Percentiles rank a stretch among this genome's conserved stretches.
Conservation (phyloP, 139 green algal species). For the Limnomonas spitsbergensis region DNA sequence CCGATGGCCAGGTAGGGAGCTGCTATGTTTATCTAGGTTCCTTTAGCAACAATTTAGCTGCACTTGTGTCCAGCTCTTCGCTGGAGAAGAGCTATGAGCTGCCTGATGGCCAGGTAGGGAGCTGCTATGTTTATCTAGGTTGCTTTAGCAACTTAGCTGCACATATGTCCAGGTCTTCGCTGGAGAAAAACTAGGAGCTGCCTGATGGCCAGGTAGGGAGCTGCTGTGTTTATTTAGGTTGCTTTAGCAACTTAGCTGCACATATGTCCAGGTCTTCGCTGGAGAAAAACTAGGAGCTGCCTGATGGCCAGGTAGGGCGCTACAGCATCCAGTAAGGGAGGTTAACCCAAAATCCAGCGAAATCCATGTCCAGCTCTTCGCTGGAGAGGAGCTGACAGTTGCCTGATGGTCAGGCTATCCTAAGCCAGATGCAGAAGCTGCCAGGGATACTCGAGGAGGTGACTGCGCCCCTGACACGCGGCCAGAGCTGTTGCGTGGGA, state of each 20-base stretch:
- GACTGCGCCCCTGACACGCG: constrained; percentile 75
- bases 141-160: too few species aligned
- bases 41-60: too few species aligned
- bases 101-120: constrained; percentile 63
- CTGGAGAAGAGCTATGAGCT: constrained; percentile 93
- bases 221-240: too few species aligned
- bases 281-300: too few species aligned
- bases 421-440: constrained; percentile 67
- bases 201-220: constrained; percentile 63
- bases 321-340: too few species aligned
- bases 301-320: constrained; percentile 87
- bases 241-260: too few species aligned
- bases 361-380: constrained; percentile 60
- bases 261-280: too few species aligned
- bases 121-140: too few species aligned
- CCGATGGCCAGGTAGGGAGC: constrained; percentile 56
- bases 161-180: constrained; percentile 59
- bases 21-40: too few species aligned
- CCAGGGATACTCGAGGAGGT: constrained; percentile 87
- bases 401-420: constrained; percentile 59
- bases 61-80: constrained; percentile 61
- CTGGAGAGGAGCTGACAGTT: constrained; percentile 92
- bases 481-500: too few species aligned
- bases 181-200: constrained; percentile 92
- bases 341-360: too few species aligned